Evolutionary conservation across 148 eudicot species (phyloP).

Genomic region (Fagopyrum esculentum): DNA sequence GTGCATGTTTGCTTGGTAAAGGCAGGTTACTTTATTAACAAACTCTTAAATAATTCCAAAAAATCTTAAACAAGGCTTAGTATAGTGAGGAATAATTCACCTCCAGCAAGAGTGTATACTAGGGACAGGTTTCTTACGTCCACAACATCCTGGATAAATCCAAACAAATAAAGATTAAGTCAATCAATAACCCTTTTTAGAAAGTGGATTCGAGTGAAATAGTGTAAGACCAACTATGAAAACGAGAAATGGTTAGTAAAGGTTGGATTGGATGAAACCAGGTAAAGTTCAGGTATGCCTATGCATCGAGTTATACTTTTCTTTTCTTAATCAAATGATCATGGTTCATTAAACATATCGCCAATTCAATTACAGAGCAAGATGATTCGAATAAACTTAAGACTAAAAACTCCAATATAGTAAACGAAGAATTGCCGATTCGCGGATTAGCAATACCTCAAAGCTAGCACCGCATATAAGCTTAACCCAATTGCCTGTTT

Average conservation of each 20-base stretch:
- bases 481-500: conserved; percentile 85
- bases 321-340: no score
- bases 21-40: not conserved
- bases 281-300: no score
- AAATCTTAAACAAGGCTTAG: not conserved
- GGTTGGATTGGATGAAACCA: no score
- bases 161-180: not conserved
- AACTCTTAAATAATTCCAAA: not conserved
- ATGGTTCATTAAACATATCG: no score
- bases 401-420: not conserved
- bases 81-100: conserved; percentile 20
- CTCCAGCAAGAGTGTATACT: conserved; percentile 84
- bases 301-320: no score
- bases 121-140: conserved; percentile 86
- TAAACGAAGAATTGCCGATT: not conserved
- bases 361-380: not conserved
- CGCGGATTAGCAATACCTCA: conserved; percentile 35
- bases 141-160: conserved; percentile 50
- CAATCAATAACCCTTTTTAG: no score
- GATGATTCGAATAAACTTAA: not conserved
- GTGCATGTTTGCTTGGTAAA: not conserved
- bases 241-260: no score
- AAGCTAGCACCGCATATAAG: conserved; percentile 97
- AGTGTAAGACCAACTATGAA: no score
- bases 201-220: no score